phyloP scores from a whole-genome alignment of 768 basidiomycete species.

The Boletus reticulatus region DNA sequence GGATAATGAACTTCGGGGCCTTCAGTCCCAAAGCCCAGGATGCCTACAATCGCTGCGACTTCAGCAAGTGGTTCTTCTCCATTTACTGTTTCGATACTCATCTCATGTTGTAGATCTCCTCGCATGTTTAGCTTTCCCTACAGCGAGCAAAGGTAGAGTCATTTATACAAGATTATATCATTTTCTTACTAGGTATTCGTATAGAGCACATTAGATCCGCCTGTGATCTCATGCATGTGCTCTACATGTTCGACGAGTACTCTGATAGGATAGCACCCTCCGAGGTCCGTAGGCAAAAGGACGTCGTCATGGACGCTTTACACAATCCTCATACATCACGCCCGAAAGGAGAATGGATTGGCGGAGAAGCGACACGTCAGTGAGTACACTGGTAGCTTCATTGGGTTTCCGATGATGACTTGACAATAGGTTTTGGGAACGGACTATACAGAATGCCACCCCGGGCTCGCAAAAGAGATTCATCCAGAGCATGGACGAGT shows the following conservation, averaged over 20 bases:
- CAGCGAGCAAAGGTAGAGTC: constrained; percentile 3
- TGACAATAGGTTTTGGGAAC: constrained; percentile 15
- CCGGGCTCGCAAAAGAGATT: constrained; percentile 29
- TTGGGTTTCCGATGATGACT: not conserved
- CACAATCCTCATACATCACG: constrained; percentile 8
- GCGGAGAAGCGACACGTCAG: constrained; percentile 16
- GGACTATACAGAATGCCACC: constrained; percentile 2
- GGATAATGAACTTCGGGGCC: too few species aligned
- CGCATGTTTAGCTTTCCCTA: not conserved
- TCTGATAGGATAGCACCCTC: constrained; percentile 39
- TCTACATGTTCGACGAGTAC: constrained; percentile 51
- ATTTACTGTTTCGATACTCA: not conserved
- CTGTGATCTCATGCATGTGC: constrained; percentile 51
- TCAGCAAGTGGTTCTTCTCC: not conserved
- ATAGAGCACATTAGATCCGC: constrained; percentile 31
- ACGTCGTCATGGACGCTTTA: constrained; percentile 22
- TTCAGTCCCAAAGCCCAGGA: too few species aligned
- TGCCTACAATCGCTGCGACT: too few species aligned
- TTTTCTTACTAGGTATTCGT: not conserved
- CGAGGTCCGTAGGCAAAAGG: constrained; percentile 27
- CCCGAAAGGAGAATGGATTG: constrained; percentile 18
- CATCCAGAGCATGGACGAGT: constrained; percentile 35
- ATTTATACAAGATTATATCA: not conserved
- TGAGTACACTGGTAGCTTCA: constrained; percentile 1
- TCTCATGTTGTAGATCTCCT: constrained; percentile 5